Evolutionary conservation across 1,139 yeast genomes (phyloP), one percentile per base, ranked within the genome.

Genomic region (Trichomonascaceae sp.): DNA sequence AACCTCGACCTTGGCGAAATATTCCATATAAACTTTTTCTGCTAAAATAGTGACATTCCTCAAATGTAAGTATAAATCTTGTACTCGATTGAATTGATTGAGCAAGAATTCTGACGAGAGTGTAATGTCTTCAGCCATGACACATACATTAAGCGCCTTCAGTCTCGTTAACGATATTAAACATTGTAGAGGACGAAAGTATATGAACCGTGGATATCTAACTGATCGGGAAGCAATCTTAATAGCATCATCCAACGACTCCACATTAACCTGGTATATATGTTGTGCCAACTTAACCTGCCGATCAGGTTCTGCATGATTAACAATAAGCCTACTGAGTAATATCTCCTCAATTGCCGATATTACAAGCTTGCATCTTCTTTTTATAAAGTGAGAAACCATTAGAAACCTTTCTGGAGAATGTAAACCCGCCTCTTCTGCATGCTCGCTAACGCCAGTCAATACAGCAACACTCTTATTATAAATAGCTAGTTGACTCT

Each of bases 101-200:
- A 48, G n/a, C 2, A 48, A n/a, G n/a, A 48, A 10, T 24, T 43
- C 32, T n/a, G 17, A 39, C 20, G 41, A 43, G 9, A 48, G 27
- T 22, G 20, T 22, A 13, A 48, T 41, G 30, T 22, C 18, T 9
- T 41, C 36, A 3, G 30, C 45, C 30, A 36, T 44, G 9, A 32
- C 22, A 30, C 50, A 27, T 2, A 48, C 24, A 48, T 30, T 48
- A 9, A 48, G 45, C 12, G 61, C 49, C 20, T 63, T 53, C 22
- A 61, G 47, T 27, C 65, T 54, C 27, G 62, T 55, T 45, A 62
- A 47, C 20, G 63, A 55, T 6, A 80, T 78, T 43, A 81, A 65
- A 0, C 84, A 80, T 62, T 79, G 80, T 74, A 81, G 69, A 3
- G 84, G 83, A 46, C 84, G 66, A 60, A 79, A 81, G 63, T 78